Percentiles rank a stretch among this genome's conserved stretches.
Evolutionary conservation across 768 basidiomycete species (phyloP).

Genomic region (Hygrocybe punicea): DNA sequence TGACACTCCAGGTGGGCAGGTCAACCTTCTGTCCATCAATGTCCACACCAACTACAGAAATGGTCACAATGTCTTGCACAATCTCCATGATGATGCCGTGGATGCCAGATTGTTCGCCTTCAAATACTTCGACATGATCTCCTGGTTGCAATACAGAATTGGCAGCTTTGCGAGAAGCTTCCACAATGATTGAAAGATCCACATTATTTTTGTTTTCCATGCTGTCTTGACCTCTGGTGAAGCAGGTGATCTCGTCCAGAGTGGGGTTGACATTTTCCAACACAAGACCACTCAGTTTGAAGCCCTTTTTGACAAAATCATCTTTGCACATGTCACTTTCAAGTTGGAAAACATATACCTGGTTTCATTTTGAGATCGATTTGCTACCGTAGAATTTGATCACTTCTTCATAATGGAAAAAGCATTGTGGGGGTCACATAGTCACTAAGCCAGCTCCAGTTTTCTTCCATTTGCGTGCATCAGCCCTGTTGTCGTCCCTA

Average conservation of each 20-base stretch:
- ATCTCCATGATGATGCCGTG: slow-evolving; percentile 92
- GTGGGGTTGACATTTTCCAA: slow-evolving; percentile 92
- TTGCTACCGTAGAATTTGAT: slow-evolving; percentile 80
- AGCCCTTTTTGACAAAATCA: slow-evolving; percentile 95
- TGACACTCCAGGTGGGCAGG: slow-evolving; percentile 79
- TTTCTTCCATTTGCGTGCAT: slow-evolving; percentile 80
- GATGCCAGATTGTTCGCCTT: slow-evolving; percentile 92
- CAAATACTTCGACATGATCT: slow-evolving; percentile 95
- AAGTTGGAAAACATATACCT: slow-evolving; percentile 84
- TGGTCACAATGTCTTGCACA: slow-evolving; percentile 77
- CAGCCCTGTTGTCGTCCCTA: slow-evolving; percentile 63
- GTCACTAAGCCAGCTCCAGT: slow-evolving; percentile 43
- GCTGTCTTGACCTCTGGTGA: slow-evolving; percentile 72
- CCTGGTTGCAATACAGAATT: slow-evolving; percentile 94
- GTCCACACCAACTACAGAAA: slow-evolving; percentile 76
- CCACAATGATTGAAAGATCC: slow-evolving; percentile 87
- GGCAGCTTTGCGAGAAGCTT: slow-evolving; percentile 85
- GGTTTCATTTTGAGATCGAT: slow-evolving; percentile 67
- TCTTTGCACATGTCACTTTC: slow-evolving; percentile 90
- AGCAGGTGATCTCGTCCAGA: slow-evolving; percentile 92
- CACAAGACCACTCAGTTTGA: slow-evolving; percentile 73
- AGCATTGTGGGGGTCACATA: slow-evolving; percentile 84
- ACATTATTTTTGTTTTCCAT: slow-evolving; percentile 61
- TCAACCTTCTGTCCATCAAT: slow-evolving; percentile 85
- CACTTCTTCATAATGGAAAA: slow-evolving; percentile 94